Percentiles rank a stretch among this genome's conserved stretches.
phyloP scores from a whole-genome alignment of 108 stramenopile genomes.

The Mediolabrus comicus region DNA sequence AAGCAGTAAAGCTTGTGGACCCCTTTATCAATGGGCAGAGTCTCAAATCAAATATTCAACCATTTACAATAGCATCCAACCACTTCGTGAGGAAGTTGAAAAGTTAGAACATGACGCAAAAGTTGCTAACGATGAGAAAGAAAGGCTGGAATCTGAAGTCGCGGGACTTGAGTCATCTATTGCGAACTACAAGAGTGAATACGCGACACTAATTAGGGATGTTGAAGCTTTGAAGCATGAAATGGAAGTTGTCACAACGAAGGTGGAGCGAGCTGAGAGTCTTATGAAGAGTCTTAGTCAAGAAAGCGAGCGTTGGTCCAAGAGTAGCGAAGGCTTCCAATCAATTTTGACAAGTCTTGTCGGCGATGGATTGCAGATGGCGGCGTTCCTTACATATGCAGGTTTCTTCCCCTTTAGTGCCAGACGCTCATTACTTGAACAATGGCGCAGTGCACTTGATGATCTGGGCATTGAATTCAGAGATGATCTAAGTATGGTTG shows the following conservation, averaged over 20 bases:
- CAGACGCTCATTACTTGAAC: conserved; percentile 61
- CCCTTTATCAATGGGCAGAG: conserved; percentile 95
- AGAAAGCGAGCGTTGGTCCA: conserved; percentile 97
- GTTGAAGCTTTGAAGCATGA: conserved; percentile 95
- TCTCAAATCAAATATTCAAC: conserved; percentile 93
- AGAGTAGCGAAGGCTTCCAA: conserved; percentile 86
- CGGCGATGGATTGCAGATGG: conserved; percentile 91
- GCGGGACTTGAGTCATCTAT: conserved; percentile 87
- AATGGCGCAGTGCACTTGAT: conserved; percentile 80
- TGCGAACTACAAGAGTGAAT: conserved; percentile 93
- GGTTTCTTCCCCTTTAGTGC: conserved; percentile 91
- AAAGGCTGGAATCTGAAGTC: conserved; percentile 79
- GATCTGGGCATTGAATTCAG: conserved; percentile 87
- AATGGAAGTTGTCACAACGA: conserved; percentile 90
- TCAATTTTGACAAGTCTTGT: conserved; percentile 81
- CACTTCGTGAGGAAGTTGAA: conserved; percentile 95
- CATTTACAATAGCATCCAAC: conserved; percentile 94
- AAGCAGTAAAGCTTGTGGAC: conserved; percentile 94
- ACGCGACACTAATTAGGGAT: conserved; percentile 93
- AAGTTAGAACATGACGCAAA: conserved; percentile 76
- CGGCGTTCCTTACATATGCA: conserved; percentile 93
- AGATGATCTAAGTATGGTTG: conserved; percentile 82
- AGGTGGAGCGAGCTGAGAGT: conserved; percentile 93
- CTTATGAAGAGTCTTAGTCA: conserved; percentile 89
- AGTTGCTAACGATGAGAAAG: conserved; percentile 74